Conservation (phyloP, 2,329 filamentous ascomycete species). For the Colletotrichum cordylinicola region DNA sequence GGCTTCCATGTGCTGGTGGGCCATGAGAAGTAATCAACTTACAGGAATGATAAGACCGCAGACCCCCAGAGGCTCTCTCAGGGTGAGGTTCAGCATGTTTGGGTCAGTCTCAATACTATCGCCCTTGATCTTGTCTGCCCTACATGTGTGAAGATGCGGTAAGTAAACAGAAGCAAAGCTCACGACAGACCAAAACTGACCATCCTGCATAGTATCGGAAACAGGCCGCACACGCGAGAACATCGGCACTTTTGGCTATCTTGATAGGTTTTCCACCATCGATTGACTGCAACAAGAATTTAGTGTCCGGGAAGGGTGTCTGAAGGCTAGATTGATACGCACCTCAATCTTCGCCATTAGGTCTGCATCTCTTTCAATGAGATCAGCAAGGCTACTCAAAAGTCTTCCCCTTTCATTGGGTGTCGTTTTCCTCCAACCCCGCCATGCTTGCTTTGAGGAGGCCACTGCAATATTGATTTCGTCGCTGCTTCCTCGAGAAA, state of each 20-base stretch:
- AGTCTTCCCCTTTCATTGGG: not conserved
- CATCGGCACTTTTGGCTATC: not conserved
- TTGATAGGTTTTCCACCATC: not conserved
- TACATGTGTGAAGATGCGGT: not conserved
- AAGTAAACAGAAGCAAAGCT: not conserved
- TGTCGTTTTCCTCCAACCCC: not conserved
- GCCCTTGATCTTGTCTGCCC: not conserved
- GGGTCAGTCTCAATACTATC: not conserved
- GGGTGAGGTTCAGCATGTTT: not conserved
- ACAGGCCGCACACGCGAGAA: not conserved
- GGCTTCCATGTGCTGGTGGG: not conserved
- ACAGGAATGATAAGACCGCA: not conserved
- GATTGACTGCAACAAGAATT: not conserved
- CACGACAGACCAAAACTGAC: not conserved
- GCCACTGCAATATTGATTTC: not conserved
- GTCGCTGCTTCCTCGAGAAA: not conserved
- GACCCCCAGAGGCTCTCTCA: not conserved
- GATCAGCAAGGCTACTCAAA: not conserved
- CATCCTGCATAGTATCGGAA: not conserved
- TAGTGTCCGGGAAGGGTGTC: not conserved
- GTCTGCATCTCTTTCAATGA: not conserved
- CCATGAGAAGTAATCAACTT: not conserved
- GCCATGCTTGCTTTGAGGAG: not conserved
- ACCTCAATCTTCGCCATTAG: not conserved
- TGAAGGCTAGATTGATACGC: not conserved